These are phyloP conservation scores for Alternaria sp. DNA, from an alignment of 2,329 filamentous ascomycete genomes.

Conservation along the genomic window DNA sequence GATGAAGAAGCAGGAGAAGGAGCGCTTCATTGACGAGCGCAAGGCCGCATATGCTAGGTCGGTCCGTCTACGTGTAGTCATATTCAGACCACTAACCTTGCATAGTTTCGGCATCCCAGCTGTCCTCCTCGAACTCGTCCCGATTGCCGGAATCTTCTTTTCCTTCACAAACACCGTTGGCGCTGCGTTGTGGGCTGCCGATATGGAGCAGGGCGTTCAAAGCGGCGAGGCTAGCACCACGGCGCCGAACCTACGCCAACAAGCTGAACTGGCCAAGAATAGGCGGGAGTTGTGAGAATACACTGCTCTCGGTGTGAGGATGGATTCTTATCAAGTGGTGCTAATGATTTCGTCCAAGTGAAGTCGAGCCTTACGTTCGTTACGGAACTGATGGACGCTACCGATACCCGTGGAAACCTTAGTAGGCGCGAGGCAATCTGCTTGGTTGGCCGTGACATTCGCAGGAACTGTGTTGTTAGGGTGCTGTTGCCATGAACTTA, in stretches of 20 bases:
- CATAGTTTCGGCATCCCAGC: constrained; percentile 72
- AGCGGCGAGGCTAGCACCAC: constrained; percentile 33
- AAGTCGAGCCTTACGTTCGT: constrained; percentile 10
- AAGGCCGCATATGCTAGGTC: constrained; percentile 81
- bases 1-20: constrained; percentile 71
- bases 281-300: constrained; percentile 43
- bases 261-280: constrained; percentile 41
- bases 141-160: constrained; percentile 81
- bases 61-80: background rate
- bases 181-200: constrained; percentile 92
- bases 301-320: background rate
- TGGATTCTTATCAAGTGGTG: constrained; percentile 3
- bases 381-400: constrained; percentile 24
- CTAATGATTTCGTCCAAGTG: constrained; percentile 16
- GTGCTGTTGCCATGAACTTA: background rate
- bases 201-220: constrained; percentile 65
- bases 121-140: constrained; percentile 83
- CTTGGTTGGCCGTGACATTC: constrained; percentile 35
- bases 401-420: constrained; percentile 46
- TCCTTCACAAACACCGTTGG: constrained; percentile 91
- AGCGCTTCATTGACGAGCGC: constrained; percentile 73
- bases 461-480: background rate
- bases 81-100: constrained; percentile 2
- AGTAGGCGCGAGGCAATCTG: constrained; percentile 40
- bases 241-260: constrained; percentile 45